A percentile compares a stretch with the other conserved stretches of the same genome.
Conservation (phyloP, 495 filamentous ascomycete species). For the Penicillium pancosmium region DNA sequence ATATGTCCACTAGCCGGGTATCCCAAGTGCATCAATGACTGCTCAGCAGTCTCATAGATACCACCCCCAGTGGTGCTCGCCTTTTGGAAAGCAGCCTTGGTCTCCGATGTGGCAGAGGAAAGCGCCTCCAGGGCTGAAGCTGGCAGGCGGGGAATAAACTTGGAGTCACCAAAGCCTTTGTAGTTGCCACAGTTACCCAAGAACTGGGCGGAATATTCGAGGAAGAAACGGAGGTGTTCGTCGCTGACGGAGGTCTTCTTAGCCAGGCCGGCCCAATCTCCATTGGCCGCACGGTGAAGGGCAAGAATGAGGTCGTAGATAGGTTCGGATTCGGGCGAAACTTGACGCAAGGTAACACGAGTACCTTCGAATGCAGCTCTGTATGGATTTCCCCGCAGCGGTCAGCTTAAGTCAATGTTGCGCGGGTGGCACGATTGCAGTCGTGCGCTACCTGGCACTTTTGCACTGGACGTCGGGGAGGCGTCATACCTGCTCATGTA, state of each 20-base stretch:
- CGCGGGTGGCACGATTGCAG: neutral
- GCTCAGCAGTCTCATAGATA: conserved; percentile 69
- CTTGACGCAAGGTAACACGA: conserved; percentile 82
- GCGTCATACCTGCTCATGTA: conserved; percentile 75
- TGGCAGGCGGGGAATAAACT: conserved; percentile 83
- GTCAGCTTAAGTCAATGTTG: conserved; percentile 13
- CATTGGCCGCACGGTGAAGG: conserved; percentile 70
- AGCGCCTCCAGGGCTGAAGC: conserved; percentile 69
- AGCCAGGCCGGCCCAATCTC: conserved; percentile 76
- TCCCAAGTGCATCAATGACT: conserved; percentile 79
- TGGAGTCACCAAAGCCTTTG: conserved; percentile 93
- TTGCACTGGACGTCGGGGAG: neutral
- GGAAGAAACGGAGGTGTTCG: conserved; percentile 70
- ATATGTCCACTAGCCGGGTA: conserved; percentile 82
- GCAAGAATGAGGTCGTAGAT: conserved; percentile 91
- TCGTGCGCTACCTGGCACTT: neutral
- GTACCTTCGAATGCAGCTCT: conserved; percentile 86
- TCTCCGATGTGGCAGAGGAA: conserved; percentile 61
- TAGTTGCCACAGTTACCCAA: conserved; percentile 93
- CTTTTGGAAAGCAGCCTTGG: conserved; percentile 66
- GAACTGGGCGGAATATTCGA: conserved; percentile 87
- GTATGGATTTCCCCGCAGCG: conserved; percentile 10
- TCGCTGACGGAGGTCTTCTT: conserved; percentile 69
- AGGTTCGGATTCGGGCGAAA: conserved; percentile 84
- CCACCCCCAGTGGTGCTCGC: conserved; percentile 56